Conservation (phyloP, 352 stramenopile genomes). For the Pythium brassicae region DNA sequence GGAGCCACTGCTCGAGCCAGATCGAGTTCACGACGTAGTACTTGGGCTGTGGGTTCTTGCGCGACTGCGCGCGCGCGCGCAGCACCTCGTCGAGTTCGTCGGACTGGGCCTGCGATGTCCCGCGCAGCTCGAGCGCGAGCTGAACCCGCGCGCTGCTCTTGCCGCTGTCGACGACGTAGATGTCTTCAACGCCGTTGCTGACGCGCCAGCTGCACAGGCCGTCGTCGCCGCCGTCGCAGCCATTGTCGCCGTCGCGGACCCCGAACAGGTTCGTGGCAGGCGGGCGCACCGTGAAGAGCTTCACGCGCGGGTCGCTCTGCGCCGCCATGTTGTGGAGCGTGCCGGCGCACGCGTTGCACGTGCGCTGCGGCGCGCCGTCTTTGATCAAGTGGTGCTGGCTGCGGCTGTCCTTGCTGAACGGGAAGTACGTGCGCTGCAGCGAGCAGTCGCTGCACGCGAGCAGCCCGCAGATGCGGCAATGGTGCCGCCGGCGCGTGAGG, state of each 20-base stretch:
- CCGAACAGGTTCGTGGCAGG: constrained; percentile 3
- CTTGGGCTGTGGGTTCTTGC: constrained; percentile 9
- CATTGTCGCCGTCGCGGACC: constrained; percentile 4
- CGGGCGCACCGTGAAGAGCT: constrained; percentile 32
- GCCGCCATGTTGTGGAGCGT: constrained; percentile 58
- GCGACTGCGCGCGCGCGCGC: constrained; percentile 32
- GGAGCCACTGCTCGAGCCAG: constrained; percentile 67
- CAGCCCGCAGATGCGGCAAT: constrained; percentile 76
- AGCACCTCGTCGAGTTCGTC: constrained; percentile 62
- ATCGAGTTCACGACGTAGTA: constrained; percentile 54
- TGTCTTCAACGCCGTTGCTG: constrained; percentile 8
- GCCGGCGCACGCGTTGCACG: constrained; percentile 59
- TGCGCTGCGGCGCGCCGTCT: constrained; percentile 62
- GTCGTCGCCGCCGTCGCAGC: constrained; percentile 8
- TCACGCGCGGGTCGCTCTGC: constrained; percentile 55
- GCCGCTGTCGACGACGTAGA: constrained; percentile 14
- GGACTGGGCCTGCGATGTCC: constrained; percentile 2
- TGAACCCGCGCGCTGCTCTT: constrained; percentile 3
- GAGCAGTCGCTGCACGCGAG: constrained; percentile 73
- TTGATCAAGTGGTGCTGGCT: constrained; percentile 69
- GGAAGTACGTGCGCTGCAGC: constrained; percentile 60
- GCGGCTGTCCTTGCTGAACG: constrained; percentile 33
- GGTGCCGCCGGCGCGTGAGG: constrained; percentile 70
- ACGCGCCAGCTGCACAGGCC: constrained; percentile 1
- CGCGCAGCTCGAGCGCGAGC: background rate